Conservation (phyloP, 352 stramenopile species). For the Blastocystis sp. region DNA sequence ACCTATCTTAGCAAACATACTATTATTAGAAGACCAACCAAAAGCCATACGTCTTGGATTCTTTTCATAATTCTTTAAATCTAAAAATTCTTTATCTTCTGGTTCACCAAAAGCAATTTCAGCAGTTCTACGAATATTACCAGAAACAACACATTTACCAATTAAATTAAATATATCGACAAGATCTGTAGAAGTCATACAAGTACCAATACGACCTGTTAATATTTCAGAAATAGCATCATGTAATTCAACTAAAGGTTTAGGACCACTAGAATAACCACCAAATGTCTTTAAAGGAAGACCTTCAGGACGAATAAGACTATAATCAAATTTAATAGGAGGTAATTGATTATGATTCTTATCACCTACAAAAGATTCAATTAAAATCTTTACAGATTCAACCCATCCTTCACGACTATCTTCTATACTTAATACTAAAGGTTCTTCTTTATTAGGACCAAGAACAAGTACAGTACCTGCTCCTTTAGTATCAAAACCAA, state of each 20-base stretch:
- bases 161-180: conserved; percentile 73
- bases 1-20: conserved; percentile 63
- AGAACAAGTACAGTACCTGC: background rate
- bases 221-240: conserved; percentile 50
- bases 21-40: conserved; percentile 77
- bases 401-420: conserved; percentile 63
- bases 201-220: conserved; percentile 45
- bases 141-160: conserved; percentile 62
- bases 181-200: conserved; percentile 55
- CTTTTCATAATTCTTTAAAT: conserved; percentile 65
- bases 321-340: conserved; percentile 60
- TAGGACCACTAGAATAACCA: conserved; percentile 59
- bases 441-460: conserved; percentile 44
- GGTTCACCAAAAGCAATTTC: conserved; percentile 69
- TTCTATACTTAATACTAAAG: conserved; percentile 40
- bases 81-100: conserved; percentile 56
- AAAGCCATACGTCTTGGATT: conserved; percentile 61
- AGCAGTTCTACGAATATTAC: conserved; percentile 65
- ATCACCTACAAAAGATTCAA: conserved; percentile 54
- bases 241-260: conserved; percentile 55
- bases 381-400: conserved; percentile 54
- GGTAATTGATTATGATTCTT: background rate
- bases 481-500: conserved; percentile 72
- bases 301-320: conserved; percentile 56
- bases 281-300: conserved; percentile 63